Evolutionary conservation across 495 filamentous ascomycete genomes (phyloP).

Genomic region (Hypoxylon cercidicola): DNA sequence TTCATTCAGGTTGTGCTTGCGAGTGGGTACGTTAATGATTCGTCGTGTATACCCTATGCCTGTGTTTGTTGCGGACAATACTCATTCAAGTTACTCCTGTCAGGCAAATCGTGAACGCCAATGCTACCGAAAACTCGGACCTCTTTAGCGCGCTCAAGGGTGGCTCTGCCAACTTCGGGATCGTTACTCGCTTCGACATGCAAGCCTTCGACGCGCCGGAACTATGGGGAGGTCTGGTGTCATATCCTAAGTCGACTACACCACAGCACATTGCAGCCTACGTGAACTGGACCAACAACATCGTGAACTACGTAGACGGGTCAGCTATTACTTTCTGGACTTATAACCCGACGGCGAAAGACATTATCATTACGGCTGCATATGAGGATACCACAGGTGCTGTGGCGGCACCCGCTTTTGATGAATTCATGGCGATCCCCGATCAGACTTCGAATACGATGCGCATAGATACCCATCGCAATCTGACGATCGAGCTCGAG

Average conservation of each 20-base stretch:
- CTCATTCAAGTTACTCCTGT: background rate
- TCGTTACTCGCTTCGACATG: conserved; percentile 63
- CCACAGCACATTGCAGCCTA: conserved; percentile 37
- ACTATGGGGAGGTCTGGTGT: conserved; percentile 4
- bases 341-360: conserved; percentile 10
- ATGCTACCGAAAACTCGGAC: conserved; percentile 34
- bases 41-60: background rate
- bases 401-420: conserved; percentile 29
- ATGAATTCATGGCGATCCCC: conserved; percentile 26
- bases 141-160: conserved; percentile 63
- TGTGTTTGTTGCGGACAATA: background rate
- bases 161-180: conserved; percentile 64
- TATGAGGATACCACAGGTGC: conserved; percentile 8
- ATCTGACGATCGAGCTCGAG: conserved; percentile 1
- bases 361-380: conserved; percentile 15
- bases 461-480: conserved; percentile 3
- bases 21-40: conserved; percentile 23
- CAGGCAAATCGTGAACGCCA: conserved; percentile 45
- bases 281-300: conserved; percentile 44
- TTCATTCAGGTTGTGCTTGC: conserved; percentile 36
- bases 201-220: conserved; percentile 49
- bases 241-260: conserved; percentile 1
- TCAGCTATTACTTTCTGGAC: conserved; percentile 31
- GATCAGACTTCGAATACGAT: conserved; percentile 11
- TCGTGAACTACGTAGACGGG: conserved; percentile 16